Percentiles rank a stretch among this genome's conserved stretches.
Evolutionary conservation across 805 yeast genomes (phyloP).

Genomic region (Suhomyces xylopsoci): DNA sequence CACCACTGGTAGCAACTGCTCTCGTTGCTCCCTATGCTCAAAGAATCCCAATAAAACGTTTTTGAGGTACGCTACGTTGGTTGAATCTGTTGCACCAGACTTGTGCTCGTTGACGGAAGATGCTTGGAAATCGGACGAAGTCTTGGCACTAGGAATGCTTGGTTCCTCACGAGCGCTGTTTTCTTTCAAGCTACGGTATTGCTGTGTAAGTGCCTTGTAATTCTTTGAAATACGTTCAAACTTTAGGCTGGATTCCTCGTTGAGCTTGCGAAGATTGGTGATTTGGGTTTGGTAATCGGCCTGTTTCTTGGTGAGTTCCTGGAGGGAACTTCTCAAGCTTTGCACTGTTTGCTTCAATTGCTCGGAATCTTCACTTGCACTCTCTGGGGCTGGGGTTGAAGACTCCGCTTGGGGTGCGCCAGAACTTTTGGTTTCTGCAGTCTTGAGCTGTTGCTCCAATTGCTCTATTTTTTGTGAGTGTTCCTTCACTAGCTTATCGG

Average conservation of each 20-base stretch:
- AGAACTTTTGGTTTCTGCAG: slow-evolving; percentile 4
- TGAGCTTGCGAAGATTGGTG: slow-evolving; percentile 51
- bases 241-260: slow-evolving; percentile 67
- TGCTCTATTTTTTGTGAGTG: slow-evolving; percentile 39
- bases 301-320: slow-evolving; percentile 46
- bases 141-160: not conserved
- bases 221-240: slow-evolving; percentile 67
- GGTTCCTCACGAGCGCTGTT: slow-evolving; percentile 12
- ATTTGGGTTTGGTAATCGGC: slow-evolving; percentile 57
- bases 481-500: slow-evolving; percentile 51
- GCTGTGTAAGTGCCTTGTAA: slow-evolving; percentile 61
- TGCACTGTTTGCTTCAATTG: slow-evolving; percentile 29
- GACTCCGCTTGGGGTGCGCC: not conserved
- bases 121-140: not conserved
- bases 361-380: slow-evolving; percentile 2
- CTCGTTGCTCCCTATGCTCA: slow-evolving; percentile 90
- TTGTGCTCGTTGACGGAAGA: not conserved
- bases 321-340: slow-evolving; percentile 54
- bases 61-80: slow-evolving; percentile 72
- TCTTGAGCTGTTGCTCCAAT: slow-evolving; percentile 29
- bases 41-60: slow-evolving; percentile 89
- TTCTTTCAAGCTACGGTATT: slow-evolving; percentile 45
- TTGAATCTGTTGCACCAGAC: slow-evolving; percentile 18
- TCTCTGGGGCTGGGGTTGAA: slow-evolving; percentile 5
- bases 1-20: slow-evolving; percentile 79